These are phyloP conservation scores for Paraconiothyrium sp. DNA, from an alignment of 2,329 filamentous ascomycete genomes.

Conservation along the genomic window DNA sequence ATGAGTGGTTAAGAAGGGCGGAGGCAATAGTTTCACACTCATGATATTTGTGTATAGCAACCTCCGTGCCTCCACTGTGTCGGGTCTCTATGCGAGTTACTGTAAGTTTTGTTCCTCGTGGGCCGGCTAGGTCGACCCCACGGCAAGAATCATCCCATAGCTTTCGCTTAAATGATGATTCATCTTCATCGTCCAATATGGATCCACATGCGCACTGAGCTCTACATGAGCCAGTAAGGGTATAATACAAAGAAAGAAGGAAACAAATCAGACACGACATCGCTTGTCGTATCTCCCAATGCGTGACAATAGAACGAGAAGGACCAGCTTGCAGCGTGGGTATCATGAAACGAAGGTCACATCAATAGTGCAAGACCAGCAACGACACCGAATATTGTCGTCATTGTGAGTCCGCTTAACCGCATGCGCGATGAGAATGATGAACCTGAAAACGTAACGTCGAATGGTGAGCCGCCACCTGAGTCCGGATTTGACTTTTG, in stretches of 20 bases:
- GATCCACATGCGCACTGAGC: background rate
- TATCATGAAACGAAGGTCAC: conserved; percentile 17
- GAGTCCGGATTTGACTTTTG: conserved; percentile 49
- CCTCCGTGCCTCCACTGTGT: background rate
- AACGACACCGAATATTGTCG: conserved; percentile 25
- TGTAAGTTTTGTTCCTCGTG: background rate
- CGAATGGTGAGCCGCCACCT: conserved; percentile 59
- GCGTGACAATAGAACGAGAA: background rate
- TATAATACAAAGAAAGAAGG: conserved; percentile 39
- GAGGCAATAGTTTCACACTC: background rate
- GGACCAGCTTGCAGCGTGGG: background rate
- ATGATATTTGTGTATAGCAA: background rate
- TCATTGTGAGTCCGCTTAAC: conserved; percentile 13
- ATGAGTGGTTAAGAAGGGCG: too few species aligned
- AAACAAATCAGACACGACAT: background rate
- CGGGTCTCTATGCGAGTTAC: background rate
- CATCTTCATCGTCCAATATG: background rate
- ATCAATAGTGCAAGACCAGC: conserved; percentile 22
- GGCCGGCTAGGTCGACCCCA: background rate
- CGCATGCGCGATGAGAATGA: conserved; percentile 30
- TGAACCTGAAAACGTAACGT: conserved; percentile 40
- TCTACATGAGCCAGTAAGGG: conserved; percentile 25
- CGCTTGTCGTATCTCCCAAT: conserved; percentile 1
- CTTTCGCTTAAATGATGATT: background rate
- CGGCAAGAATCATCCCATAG: background rate